phyloP scores from a whole-genome alignment of 164 flowering plant genomes.

The Berberis thunbergii region DNA sequence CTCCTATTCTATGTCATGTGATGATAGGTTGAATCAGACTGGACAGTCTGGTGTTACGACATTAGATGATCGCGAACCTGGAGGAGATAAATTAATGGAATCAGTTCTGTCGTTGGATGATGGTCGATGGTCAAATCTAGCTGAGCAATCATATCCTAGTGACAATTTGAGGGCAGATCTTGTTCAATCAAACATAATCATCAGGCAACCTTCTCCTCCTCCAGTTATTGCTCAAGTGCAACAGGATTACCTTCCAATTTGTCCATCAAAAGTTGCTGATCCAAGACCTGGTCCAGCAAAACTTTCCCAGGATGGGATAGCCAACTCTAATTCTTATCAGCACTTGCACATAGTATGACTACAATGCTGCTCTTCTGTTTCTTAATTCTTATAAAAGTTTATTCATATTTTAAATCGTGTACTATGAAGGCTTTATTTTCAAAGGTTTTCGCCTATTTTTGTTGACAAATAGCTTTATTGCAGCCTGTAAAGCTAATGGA shows the following conservation, averaged over 20 bases:
- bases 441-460: too few species aligned
- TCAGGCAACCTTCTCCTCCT: conserved; percentile 87
- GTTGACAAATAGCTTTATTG: too few species aligned
- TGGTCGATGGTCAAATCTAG: conserved; percentile 61
- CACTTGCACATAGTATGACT: conserved; percentile 71
- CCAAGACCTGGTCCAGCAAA: conserved; percentile 92
- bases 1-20: conserved; percentile 10
- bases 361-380: background rate
- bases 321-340: conserved; percentile 48
- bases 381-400: background rate
- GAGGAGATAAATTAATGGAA: conserved; percentile 45
- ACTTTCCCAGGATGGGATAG: conserved; percentile 31
- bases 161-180: conserved; percentile 28
- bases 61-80: conserved; percentile 30
- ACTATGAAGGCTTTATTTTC: too few species aligned
- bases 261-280: conserved; percentile 93
- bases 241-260: conserved; percentile 43
- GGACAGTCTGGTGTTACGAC: conserved; percentile 29
- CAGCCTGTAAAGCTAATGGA: conserved; percentile 88
- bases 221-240: conserved; percentile 81
- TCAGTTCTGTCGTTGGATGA: conserved; percentile 86
- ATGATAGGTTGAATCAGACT: conserved; percentile 51
- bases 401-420: too few species aligned
- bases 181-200: conserved; percentile 27
- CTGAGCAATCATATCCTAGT: conserved; percentile 23